Evolutionary conservation across 257 asterid genomes (phyloP), one percentile per base, ranked within the genome.

Genomic region (Gentiana straminea): DNA sequence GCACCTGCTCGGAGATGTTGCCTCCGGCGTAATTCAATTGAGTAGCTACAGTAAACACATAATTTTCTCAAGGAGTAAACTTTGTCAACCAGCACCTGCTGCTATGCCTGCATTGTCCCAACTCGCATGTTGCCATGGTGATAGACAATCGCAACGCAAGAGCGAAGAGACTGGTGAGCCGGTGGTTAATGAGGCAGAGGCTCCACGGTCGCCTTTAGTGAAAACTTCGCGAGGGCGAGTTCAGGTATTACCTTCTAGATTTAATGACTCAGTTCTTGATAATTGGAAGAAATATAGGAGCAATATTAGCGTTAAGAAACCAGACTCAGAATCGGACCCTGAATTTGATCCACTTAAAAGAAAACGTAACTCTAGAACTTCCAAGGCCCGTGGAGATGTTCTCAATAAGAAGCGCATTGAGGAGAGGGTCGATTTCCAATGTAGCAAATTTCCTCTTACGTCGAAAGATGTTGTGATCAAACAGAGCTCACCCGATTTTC

Each of bases 201-300:
- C 50, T 55, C 57, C 90, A 8, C 81, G 85, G 73, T 94, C 99
- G 62, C 84, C 99, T 12, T 68, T 88, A 39, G 94, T 92, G 75
- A 85, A 94, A 72, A 92, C 95, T 44, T 88, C 95, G n/a, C 62
- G 97, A 43, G 97, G 99, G 61, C 80, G 99, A 66, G 94, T 88
- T 60, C 97, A 85, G 84, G 99, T 76, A 62, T 74, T 92, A 63
- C 99, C 99, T 3, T 88, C 99, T n/a, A 74, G 85, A 54, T 92
- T 85, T 61, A 92, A 86, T 57, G 99, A 92, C 69, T 92, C 97
- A 3, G 68, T 92, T 64, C 84, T 92, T 2, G 97, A 78, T 63
- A 79, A 85, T 62, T 92, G 99, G 99, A 88, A 85, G 89, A 88
- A 92, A 66, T 97, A 92, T 47, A 84, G 74, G 83, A 77, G 65